Base-by-base conservation (phyloP, 2,329 filamentous ascomycete genomes). In the Delphinella strobiligena region DNA sequence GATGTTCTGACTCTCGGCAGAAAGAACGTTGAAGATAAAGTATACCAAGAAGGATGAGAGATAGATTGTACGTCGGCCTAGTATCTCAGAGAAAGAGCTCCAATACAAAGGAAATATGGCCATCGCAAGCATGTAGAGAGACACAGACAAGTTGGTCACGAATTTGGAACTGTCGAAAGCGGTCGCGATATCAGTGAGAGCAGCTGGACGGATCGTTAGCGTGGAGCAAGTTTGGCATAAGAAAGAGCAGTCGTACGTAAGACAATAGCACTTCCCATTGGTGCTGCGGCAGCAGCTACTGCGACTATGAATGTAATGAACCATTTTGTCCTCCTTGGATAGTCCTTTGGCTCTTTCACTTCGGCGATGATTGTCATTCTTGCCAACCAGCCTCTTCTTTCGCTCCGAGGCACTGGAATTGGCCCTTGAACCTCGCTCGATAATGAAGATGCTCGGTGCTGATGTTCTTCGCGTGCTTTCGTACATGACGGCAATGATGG, bases 91-190 rank as follows among this genome's bases (percentile, higher is more conserved):
- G 52, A 91, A 87, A 1, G 79, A 80, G 1, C 80, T 85, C 82
- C 82, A 91, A 84, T 84, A 91, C 1, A 93, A 67, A 0, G 85
- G 85, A 49, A 87, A 89, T 33, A 91, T 84, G 40, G 78, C 75
- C 82, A 91, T 85, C 49, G 74, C 67, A 4, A 91, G 67, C 82
- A 91, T 86, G 56, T 88, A 91, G 42, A 89, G 60, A 0, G 84
- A 80, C 1, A 91, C 74, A 0, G 80, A 80, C 42, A 91, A 54
- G 56, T 91, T 93, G 40, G 79, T 76, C 12, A 84, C 63, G 1
- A 82, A 81, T 11, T 74, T 60, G 0, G 72, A 71, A 10, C 77
- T 69, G 47, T 78, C 48, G 32, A 91, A 66, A 16, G 82, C 75
- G 3, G 53, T 52, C 0, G 78, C 63, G 41, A 91, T 73, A 31